Evolutionary conservation across 2,329 filamentous ascomycete genomes (phyloP), one percentile per base, ranked within the genome.

Genomic region (Aspergillus bombycis): DNA sequence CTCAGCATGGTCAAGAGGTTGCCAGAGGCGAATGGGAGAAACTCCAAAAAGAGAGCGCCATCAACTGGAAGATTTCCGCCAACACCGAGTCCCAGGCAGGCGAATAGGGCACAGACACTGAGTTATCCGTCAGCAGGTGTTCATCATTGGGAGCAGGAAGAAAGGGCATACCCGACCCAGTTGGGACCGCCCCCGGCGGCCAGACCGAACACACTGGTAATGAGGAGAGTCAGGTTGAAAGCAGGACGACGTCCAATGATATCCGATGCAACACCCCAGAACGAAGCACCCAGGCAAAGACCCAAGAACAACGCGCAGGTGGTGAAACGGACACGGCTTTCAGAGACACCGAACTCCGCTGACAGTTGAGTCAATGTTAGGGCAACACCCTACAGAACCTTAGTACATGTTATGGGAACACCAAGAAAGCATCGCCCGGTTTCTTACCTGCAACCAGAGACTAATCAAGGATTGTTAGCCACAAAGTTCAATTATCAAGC

Each of bases 221-320:
- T 85, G 67, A 93, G 85, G 8, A 96, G 83, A 0, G 92, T 95
- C 69, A 84, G 80, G 79, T 95, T 95, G 82, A 96, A 96, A 48
- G 92, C 92, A 21, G 91, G 83, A 61, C 91, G 89, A 60, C 93
- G 89, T 54, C 93, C 93, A 60, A 94, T 80, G 5, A 94, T 82
- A 75, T 96, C 92, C 32, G 90, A 90, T 5, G 89, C 89, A 58
- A 93, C 83, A 56, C 92, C 92, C 92, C 92, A 96, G 74, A 92
- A 86, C 66, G 89, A 90, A 64, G 91, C 92, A 58, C 92, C 92
- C 16, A 93, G 76, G 66, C 90, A 93, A 10, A 96, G 84, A 63
- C 92, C 92, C 38, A 91, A 76, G 74, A 92, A 95, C 16, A 93
- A 81, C 12, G 90, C 85, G 67, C 91, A 89, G 1, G 93, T 95